Evolutionary conservation across 257 asterid genomes (phyloP).

Genomic region (Forsythia viridissima): DNA sequence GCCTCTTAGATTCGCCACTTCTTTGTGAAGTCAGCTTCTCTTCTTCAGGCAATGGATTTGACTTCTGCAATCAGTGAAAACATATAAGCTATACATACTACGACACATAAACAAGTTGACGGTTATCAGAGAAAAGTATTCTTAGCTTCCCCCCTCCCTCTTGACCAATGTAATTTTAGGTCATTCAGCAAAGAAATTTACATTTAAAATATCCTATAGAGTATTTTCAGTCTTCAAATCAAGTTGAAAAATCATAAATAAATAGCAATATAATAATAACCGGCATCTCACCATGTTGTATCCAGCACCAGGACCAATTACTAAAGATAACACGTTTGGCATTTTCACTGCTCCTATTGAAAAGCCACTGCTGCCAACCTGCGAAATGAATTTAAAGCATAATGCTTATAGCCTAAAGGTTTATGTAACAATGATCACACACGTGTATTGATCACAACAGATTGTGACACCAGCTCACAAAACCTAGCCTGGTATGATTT

Average conservation of each 20-base stretch:
- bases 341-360: constrained; percentile 70
- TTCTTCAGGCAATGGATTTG: constrained; percentile 75
- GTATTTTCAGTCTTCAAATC: not conserved
- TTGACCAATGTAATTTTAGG: not conserved
- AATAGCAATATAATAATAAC: not conserved
- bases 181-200: not conserved
- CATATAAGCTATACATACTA: not conserved
- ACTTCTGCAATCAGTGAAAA: constrained; percentile 53
- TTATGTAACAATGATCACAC: not conserved
- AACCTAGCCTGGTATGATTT: not conserved
- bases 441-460: not conserved
- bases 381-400: constrained; percentile 12
- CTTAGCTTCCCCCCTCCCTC: not conserved
- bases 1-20: constrained; percentile 48
- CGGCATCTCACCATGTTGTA: constrained; percentile 74
- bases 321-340: constrained; percentile 49
- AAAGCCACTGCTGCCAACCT: constrained; percentile 78
- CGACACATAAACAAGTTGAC: not conserved
- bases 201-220: not conserved
- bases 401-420: not conserved
- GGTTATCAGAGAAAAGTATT: not conserved
- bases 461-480: not conserved
- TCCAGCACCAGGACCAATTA: constrained; percentile 94
- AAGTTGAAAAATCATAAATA: not conserved
- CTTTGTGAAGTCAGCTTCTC: constrained; percentile 44